Conservation (phyloP, 331 rosid species). For the Pyracantha coccinea region DNA sequence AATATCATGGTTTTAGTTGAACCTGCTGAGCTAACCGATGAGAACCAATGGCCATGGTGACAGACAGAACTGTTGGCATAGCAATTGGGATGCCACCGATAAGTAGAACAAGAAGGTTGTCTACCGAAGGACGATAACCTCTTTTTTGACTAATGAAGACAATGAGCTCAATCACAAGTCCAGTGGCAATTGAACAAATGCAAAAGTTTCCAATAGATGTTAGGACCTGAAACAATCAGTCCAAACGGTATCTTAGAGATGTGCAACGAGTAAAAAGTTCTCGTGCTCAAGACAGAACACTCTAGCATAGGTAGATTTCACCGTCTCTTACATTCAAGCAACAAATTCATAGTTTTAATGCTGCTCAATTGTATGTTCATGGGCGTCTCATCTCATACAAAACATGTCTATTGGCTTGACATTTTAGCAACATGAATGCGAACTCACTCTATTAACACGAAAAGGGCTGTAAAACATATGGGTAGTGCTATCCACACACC, state of each 20-base stretch:
- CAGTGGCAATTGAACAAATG: conserved; percentile 54
- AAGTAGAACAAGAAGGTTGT: conserved; percentile 59
- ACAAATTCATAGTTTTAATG: neutral
- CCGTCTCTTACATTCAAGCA: neutral
- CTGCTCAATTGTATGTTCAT: neutral
- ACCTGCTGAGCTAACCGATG: conserved; percentile 50
- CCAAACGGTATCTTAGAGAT: neutral
- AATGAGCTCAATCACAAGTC: conserved; percentile 43
- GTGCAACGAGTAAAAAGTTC: neutral
- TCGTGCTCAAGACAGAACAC: neutral
- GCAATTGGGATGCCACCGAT: conserved; percentile 74
- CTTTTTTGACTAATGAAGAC: conserved; percentile 13
- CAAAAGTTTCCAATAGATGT: conserved; percentile 63
- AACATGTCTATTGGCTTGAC: neutral
- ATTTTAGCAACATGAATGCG: neutral
- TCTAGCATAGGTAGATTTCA: neutral
- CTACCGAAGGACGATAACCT: conserved; percentile 47
- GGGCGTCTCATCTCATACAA: neutral
- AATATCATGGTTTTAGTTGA: neutral
- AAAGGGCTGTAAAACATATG: neutral
- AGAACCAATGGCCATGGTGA: conserved; percentile 73
- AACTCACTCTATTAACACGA: neutral
- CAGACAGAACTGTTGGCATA: conserved; percentile 70
- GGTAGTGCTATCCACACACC: too few relatives aligned
- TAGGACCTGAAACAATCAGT: conserved; percentile 10